Evolutionary conservation across 345 rosid species (phyloP).

Genomic region (Linum trigynum): DNA sequence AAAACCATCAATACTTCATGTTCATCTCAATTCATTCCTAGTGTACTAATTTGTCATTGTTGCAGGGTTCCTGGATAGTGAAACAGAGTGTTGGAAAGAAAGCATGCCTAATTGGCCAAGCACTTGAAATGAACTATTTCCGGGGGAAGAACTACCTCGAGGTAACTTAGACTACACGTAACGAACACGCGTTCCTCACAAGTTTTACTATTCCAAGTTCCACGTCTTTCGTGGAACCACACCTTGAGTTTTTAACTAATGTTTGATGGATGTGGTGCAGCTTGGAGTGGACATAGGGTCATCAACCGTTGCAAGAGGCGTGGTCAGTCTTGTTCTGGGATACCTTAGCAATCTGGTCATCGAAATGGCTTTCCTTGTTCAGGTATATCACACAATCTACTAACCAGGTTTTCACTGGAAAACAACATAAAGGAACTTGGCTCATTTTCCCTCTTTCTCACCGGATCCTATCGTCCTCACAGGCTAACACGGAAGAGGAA

Average conservation of each 20-base stretch:
- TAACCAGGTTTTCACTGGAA: neutral
- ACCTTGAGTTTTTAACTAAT: no score
- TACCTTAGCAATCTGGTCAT: slow-evolving; percentile 88
- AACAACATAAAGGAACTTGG: neutral
- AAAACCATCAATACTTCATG: no score
- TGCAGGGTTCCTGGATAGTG: slow-evolving; percentile 95
- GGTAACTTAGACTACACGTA: slow-evolving; percentile 30
- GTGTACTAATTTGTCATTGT: neutral
- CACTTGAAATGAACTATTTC: slow-evolving; percentile 81
- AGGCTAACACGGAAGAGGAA: slow-evolving; percentile 87
- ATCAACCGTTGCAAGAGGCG: slow-evolving; percentile 93
- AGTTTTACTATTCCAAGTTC: no score
- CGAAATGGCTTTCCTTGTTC: slow-evolving; percentile 89
- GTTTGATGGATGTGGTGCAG: slow-evolving; percentile 24
- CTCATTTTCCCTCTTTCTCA: neutral
- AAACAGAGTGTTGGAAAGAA: slow-evolving; percentile 96
- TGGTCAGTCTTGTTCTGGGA: slow-evolving; percentile 90
- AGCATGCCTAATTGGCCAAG: slow-evolving; percentile 92
- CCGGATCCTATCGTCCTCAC: slow-evolving; percentile 2
- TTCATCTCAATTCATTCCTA: neutral
- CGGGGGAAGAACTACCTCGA: slow-evolving; percentile 83
- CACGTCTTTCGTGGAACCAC: no score
- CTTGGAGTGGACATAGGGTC: slow-evolving; percentile 90
- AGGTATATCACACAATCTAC: slow-evolving; percentile 34
- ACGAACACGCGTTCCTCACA: no score